Conservation (phyloP, 805 yeast species). For the Metschnikowia peoriensis region DNA sequence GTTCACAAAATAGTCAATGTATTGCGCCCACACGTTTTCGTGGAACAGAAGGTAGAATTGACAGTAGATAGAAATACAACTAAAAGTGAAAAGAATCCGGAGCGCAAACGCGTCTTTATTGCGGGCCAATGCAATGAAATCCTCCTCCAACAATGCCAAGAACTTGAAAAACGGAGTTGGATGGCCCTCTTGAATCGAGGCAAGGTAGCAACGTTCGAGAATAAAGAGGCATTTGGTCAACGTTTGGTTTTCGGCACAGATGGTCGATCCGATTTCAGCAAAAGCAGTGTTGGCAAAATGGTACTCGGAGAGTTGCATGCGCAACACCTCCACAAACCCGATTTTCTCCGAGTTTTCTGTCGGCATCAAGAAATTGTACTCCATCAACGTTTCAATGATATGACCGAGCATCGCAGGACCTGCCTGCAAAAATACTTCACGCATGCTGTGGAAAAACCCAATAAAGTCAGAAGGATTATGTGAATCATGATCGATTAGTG, state of each 20-base stretch:
- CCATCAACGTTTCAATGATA: constrained; percentile 5
- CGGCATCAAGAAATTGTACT: constrained; percentile 3
- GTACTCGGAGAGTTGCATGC: constrained; percentile 4
- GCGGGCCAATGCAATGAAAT: constrained; percentile 21
- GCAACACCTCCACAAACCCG: constrained; percentile 9
- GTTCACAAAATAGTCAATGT: constrained; percentile 18
- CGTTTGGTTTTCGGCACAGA: constrained; percentile 10
- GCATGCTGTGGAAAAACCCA: constrained; percentile 13
- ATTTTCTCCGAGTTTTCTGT: constrained; percentile 1
- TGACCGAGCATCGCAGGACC: constrained; percentile 6
- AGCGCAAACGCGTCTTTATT: constrained; percentile 25
- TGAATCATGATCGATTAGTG: constrained; percentile 25
- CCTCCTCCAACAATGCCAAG: constrained; percentile 19
- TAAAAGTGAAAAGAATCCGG: constrained; percentile 23
- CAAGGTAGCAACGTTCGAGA: constrained; percentile 16
- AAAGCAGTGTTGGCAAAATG: constrained; percentile 5
- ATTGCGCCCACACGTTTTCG: constrained; percentile 31
- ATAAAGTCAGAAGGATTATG: constrained; percentile 21
- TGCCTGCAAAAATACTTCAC: constrained; percentile 3
- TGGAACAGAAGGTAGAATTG: constrained; percentile 22
- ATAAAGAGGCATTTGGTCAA: constrained; percentile 9
- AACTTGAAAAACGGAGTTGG: constrained; percentile 35
- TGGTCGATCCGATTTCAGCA: constrained; percentile 10
- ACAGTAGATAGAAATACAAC: constrained; percentile 20
- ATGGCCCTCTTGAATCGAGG: constrained; percentile 18